Evolutionary conservation across 208 protist species (phyloP).

Genomic region (Trichomonas gallinae): DNA sequence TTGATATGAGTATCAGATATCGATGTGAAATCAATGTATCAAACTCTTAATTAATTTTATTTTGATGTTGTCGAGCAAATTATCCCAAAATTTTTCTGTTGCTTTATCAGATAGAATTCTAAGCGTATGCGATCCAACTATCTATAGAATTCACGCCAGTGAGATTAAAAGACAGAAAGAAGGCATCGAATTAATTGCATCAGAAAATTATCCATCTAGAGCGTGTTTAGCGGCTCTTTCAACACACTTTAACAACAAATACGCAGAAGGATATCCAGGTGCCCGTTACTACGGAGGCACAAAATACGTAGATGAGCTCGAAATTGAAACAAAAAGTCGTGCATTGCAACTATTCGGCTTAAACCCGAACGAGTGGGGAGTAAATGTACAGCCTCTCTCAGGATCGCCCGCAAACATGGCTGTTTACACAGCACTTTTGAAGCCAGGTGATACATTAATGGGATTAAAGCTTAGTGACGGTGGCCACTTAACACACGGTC

Average conservation of each 20-base stretch:
- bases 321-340: conserved; percentile 57
- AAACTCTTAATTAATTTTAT: too few species aligned
- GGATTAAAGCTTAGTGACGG: conserved; percentile 58
- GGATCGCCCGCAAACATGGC: conserved; percentile 92
- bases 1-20: too few species aligned
- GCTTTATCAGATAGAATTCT: conserved; percentile 28
- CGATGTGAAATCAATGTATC: too few species aligned
- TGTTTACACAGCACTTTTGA: conserved; percentile 78
- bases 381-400: conserved; percentile 97
- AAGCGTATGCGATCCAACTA: conserved; percentile 52
- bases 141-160: conserved; percentile 51
- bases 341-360: conserved; percentile 76
- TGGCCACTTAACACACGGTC: conserved; percentile 89
- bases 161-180: conserved; percentile 59
- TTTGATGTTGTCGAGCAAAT: not conserved
- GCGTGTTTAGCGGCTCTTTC: conserved; percentile 88
- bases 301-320: conserved; percentile 85
- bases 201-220: conserved; percentile 88
- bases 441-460: conserved; percentile 93
- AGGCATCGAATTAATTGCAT: conserved; percentile 70
- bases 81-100: too few species aligned
- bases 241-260: conserved; percentile 95
- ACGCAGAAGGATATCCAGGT: conserved; percentile 89
- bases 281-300: conserved; percentile 77
- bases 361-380: conserved; percentile 77